phyloP scores from a whole-genome alignment of 2,329 filamentous ascomycete species.

The Cercospora beticola region DNA sequence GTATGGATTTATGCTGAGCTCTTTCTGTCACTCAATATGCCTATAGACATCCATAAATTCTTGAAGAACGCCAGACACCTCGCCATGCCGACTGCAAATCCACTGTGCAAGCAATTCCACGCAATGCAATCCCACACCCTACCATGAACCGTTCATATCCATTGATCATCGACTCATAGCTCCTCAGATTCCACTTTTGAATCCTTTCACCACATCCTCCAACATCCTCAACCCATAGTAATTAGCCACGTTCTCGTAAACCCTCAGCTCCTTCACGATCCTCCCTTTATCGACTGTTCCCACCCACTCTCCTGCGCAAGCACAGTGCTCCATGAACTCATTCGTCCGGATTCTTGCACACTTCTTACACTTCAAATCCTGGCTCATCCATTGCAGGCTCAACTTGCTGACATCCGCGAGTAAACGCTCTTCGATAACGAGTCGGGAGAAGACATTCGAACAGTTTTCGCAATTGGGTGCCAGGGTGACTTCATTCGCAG shows the following conservation, averaged over 20 bases:
- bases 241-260: slow-evolving; percentile 71
- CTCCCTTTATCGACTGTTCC: slow-evolving; percentile 68
- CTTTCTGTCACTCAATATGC: not conserved
- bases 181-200: slow-evolving; percentile 8
- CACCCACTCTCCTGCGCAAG: slow-evolving; percentile 83
- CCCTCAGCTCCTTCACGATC: slow-evolving; percentile 62
- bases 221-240: slow-evolving; percentile 84
- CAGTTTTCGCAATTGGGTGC: slow-evolving; percentile 62
- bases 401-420: slow-evolving; percentile 73
- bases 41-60: not conserved
- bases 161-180: not conserved
- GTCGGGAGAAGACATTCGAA: slow-evolving; percentile 69
- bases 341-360: slow-evolving; percentile 68
- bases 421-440: slow-evolving; percentile 79
- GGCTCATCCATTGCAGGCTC: slow-evolving; percentile 77
- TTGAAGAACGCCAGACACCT: not conserved
- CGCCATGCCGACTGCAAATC: not conserved
- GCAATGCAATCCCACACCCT: not conserved
- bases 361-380: slow-evolving; percentile 85
- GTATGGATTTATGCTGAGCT: not conserved
- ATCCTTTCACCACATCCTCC: slow-evolving; percentile 60
- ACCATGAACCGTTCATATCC: not conserved
- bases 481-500: slow-evolving; percentile 22
- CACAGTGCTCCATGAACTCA: slow-evolving; percentile 96
- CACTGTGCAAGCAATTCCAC: not conserved